Evolutionary conservation across 2,329 filamentous ascomycete genomes (phyloP), one percentile per base, ranked within the genome.

Genomic region (Pseudogymnoascus sp.): DNA sequence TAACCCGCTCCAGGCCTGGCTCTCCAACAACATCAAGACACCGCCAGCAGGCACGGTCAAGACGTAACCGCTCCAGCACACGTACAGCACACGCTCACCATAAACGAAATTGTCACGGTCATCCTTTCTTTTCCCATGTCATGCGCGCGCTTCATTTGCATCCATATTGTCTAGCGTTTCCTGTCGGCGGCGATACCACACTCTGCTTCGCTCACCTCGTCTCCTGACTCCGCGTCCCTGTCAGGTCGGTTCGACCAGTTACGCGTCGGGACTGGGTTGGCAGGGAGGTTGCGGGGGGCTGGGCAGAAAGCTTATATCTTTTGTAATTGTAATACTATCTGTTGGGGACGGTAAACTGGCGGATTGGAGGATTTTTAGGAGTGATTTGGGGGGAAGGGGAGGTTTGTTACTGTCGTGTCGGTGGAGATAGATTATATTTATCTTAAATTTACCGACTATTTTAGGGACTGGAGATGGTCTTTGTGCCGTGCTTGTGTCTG

Each of bases 1-100:
- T 58, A 25, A 63, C 33, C 35, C 18, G 59, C 61, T 59, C 21
- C 66, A 84, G 81, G 80, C 87, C 62, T 93, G 90, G 90, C 81
- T 93, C 68, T 91, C 88, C 67, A 91, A 91, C 78, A 93, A 92
- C 73, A 88, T 93, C 78, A 93, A 93, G 79, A 78, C 83, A 5
- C 82, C 82, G 45, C 78, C 81, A 16, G 64, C 63, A 40, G 65
- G 60, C 12, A 64, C 64, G 41, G 60, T 59, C 45, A 70, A 70
- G 65, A 70, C 69, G 64, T 70, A 69, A 55, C 5, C 25, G n/a
- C 28, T 18, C 3, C 43, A 33, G 49, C 49, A 49, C 6, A n/a
- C 7, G 43, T 7, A 49, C 14, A 49, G 14, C 23, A 21, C 33
- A 55, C 28, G 16, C 5, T 33, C 16, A 55, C n/a, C 16, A 55